Percentiles rank a stretch among this genome's conserved stretches.
Evolutionary conservation across 2,329 filamentous ascomycete species (phyloP).

Genomic region (Aspergillus melleus): DNA sequence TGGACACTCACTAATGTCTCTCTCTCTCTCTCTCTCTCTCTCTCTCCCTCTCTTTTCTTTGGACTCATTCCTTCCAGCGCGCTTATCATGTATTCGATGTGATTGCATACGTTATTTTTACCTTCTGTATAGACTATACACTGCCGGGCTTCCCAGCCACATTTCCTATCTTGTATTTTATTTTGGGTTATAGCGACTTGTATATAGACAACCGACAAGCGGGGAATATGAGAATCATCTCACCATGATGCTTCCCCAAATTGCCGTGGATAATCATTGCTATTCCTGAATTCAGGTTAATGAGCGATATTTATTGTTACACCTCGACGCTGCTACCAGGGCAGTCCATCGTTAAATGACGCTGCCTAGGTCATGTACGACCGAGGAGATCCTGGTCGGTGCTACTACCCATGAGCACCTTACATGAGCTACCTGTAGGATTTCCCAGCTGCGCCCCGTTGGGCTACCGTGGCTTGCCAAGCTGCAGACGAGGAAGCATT

Average conservation of each 20-base stretch:
- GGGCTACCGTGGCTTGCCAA: neutral
- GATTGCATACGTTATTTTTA: conserved; percentile 4
- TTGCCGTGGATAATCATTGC: neutral
- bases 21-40: conserved; percentile 6
- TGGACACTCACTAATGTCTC: conserved; percentile 1
- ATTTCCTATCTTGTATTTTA: neutral
- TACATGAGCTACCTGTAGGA: neutral
- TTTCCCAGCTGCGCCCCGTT: neutral
- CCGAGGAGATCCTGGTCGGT: neutral
- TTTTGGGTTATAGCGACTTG: neutral
- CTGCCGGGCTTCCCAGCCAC: neutral
- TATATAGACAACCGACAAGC: neutral
- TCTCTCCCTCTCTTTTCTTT: conserved; percentile 2
- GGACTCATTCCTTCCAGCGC: neutral
- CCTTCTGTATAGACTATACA: neutral
- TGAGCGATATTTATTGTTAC: too few relatives aligned
- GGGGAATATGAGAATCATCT: neutral
- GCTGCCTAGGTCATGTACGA: neutral
- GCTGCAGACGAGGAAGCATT: neutral
- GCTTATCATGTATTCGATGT: neutral
- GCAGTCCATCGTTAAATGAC: neutral
- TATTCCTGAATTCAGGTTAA: too few relatives aligned
- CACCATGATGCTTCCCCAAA: neutral
- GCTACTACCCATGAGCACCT: neutral
- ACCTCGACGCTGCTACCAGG: neutral